These are phyloP conservation scores for Cryphonectria carpinicola DNA, from an alignment of 2,329 filamentous ascomycete species.

Conservation along the genomic window DNA sequence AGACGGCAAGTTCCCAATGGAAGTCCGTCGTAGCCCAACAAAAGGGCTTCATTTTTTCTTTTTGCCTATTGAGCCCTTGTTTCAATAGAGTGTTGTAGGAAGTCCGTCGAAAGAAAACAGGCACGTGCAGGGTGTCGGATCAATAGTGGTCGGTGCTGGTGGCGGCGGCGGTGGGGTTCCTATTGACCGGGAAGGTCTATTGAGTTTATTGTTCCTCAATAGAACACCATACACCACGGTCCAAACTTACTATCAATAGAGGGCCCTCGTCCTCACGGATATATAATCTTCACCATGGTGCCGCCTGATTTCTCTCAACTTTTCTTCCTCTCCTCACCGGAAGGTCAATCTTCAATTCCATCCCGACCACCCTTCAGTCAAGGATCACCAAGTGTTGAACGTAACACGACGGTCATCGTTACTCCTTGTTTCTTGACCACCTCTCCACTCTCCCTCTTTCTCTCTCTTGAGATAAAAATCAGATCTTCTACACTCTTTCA, in stretches of 20 bases:
- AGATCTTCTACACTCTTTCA: slow-evolving; percentile 17
- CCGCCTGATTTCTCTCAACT: background rate
- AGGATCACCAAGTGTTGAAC: slow-evolving; percentile 27
- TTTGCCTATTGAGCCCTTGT: background rate
- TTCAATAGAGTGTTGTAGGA: slow-evolving; percentile 10
- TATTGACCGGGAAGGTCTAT: slow-evolving; percentile 11
- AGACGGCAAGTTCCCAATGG: background rate
- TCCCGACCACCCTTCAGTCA: slow-evolving; percentile 22
- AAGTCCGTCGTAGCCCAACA: background rate
- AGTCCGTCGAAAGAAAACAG: background rate
- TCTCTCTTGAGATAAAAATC: background rate
- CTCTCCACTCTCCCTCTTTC: background rate
- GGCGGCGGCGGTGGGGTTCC: background rate
- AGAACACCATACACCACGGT: slow-evolving; percentile 10
- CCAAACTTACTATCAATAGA: slow-evolving; percentile 20
- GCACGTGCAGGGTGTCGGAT: slow-evolving; percentile 1
- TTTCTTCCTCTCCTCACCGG: slow-evolving; percentile 16
- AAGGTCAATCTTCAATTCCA: slow-evolving; percentile 23
- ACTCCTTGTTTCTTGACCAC: slow-evolving; percentile 1
- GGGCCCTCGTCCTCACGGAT: background rate
- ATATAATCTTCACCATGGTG: slow-evolving; percentile 16
- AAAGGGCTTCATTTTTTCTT: background rate
- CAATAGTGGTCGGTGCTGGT: background rate
- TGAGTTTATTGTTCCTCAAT: slow-evolving; percentile 24
- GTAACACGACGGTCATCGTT: slow-evolving; percentile 23